These are phyloP conservation scores for Acorus gramineus DNA, from an alignment of 106 monocot genomes.

Conservation along the genomic window DNA sequence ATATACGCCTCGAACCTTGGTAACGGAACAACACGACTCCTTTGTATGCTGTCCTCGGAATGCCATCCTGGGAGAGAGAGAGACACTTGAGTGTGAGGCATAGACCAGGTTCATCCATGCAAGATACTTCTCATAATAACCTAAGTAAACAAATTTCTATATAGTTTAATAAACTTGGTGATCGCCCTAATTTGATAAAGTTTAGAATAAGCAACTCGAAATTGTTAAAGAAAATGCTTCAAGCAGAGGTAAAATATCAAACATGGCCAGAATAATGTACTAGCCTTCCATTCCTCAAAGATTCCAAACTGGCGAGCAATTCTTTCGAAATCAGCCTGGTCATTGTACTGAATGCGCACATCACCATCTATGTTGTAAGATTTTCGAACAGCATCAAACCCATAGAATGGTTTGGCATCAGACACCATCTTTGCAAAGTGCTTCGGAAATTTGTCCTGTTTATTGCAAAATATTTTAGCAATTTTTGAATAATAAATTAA, in stretches of 20 bases:
- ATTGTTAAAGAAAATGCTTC: too few species aligned
- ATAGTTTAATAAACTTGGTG: too few species aligned
- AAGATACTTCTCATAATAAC: too few species aligned
- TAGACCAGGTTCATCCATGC: too few species aligned
- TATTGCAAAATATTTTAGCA: neutral
- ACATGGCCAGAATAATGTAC: neutral
- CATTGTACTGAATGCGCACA: constrained; percentile 66
- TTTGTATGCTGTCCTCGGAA: constrained; percentile 91
- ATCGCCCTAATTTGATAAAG: too few species aligned
- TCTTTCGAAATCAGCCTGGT: constrained; percentile 70
- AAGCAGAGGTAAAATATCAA: neutral
- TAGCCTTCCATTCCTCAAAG: constrained; percentile 99
- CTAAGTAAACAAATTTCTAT: too few species aligned
- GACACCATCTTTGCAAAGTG: constrained; percentile 68
- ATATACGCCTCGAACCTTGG: constrained; percentile 52
- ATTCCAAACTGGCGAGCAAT: constrained; percentile 94
- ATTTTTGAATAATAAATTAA: too few species aligned
- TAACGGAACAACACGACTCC: constrained; percentile 83
- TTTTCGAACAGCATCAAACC: constrained; percentile 45
- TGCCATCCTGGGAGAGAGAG: constrained; percentile 62
- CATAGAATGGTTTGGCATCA: constrained; percentile 52
- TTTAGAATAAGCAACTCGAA: too few species aligned
- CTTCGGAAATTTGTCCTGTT: constrained; percentile 58
- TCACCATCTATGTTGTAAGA: constrained; percentile 59
- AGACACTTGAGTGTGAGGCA: neutral